Base-by-base conservation (phyloP, 768 basidiomycete species). In the Naganishia vaughanmartiniae region DNA sequence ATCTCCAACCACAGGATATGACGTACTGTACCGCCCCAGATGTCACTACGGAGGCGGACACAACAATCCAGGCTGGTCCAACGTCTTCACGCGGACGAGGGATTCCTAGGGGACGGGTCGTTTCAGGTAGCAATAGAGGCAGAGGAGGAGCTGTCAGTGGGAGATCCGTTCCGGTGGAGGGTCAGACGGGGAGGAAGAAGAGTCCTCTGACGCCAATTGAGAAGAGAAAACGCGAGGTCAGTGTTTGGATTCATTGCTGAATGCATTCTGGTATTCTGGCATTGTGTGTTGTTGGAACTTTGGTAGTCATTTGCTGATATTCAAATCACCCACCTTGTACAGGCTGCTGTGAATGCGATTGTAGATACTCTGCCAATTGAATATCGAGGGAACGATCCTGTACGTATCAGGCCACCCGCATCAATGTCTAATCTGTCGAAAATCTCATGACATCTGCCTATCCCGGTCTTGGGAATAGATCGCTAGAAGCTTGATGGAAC, bases 341-440 rank as follows among this genome's bases (percentile, higher is more conserved):
- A 80, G 77, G 73, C 76, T 1, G 69, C 75, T 30, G 78, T 83
- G n/a, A 91, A 93, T 72, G 87, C 86, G 70, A 85, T 91, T 19
- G 85, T 94, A 19, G 85, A 88, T 30, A 87, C 86, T 66, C 83
- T 95, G 45, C 93, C 93, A 0, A 84, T 97, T 15, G 93, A 95
- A 80, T 97, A 93, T 78, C 86, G 93, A 28, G 93, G 93, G 11
- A 89, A 84, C 73, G 91, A 95, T 81, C 89, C 90, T 1, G 92
- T 91, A 77, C 67, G 89, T 83, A 34, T 30, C 28, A 4, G 4
- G 15, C 56, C 2, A 33, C n/a, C 26, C 26, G 48, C 5, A 57
- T 19, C 56, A 19, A 3, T 24, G 28, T 21, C 19, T 2, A 45
- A 14, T 39, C 2, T 7, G 4, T 0, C 1, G 11, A 26, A 36